A percentile compares a stretch with the other conserved stretches of the same genome.
Evolutionary conservation across 148 eudicot genomes (phyloP).

Genomic region (Rhododendron henanense): DNA sequence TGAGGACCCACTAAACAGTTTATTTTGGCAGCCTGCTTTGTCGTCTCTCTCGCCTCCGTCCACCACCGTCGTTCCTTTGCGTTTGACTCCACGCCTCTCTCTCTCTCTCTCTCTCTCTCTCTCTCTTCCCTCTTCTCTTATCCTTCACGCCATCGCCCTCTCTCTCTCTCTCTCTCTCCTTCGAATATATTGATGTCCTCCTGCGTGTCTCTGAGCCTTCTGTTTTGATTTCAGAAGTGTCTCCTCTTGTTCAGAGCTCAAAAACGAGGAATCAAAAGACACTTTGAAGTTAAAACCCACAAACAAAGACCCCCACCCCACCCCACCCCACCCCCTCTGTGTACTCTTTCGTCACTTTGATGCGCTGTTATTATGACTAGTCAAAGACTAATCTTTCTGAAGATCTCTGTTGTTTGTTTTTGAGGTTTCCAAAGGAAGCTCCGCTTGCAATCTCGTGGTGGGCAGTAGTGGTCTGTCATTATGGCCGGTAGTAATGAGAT

Average conservation of each 20-base stretch:
- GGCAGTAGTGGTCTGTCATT: neutral
- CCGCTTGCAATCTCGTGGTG: neutral
- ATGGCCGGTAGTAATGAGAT: conserved; percentile 58
- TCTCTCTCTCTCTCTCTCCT: conserved; percentile 1
- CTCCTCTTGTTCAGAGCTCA: conserved; percentile 23
- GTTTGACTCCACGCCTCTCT: conserved; percentile 19
- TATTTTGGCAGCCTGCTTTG: conserved; percentile 40
- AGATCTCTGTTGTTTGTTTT: conserved; percentile 5
- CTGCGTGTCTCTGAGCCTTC: conserved; percentile 12
- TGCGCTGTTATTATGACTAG: conserved; percentile 2
- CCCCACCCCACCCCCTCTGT: neutral
- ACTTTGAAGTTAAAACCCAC: neutral
- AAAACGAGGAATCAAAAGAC: conserved; percentile 13
- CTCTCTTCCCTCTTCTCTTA: neutral
- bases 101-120: conserved; percentile 15
- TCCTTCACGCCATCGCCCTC: conserved; percentile 9
- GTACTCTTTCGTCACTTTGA: neutral
- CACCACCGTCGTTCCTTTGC: conserved; percentile 22
- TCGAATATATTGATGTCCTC: conserved; percentile 15
- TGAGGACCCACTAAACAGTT: conserved; percentile 27
- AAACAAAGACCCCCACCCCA: neutral
- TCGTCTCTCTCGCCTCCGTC: conserved; percentile 39
- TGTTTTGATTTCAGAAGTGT: conserved; percentile 19
- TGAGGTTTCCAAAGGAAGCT: neutral
- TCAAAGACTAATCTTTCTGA: neutral